A percentile compares a stretch with the other conserved stretches of the same genome.
Conservation (phyloP, 1,139 yeast species). For the Pichia sp. region DNA sequence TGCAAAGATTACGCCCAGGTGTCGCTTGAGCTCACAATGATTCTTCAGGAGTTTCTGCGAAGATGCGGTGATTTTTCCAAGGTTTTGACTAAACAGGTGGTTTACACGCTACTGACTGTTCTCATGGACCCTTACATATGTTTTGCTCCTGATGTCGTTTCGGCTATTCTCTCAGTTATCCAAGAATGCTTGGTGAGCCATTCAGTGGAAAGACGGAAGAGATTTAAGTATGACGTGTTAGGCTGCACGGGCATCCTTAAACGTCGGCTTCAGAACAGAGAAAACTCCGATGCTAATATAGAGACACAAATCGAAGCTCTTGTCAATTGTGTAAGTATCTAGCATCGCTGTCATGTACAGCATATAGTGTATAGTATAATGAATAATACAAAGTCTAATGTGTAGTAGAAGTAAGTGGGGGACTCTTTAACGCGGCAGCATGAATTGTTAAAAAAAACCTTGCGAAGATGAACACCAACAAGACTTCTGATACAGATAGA, state of each 20-base stretch:
- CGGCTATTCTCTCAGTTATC: neutral
- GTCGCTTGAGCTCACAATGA: slow-evolving; percentile 12
- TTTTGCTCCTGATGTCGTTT: slow-evolving; percentile 14
- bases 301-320: neutral
- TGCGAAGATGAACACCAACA: too few relatives aligned
- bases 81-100: slow-evolving; percentile 21
- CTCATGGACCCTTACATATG: slow-evolving; percentile 27
- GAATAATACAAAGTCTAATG: neutral
- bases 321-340: neutral
- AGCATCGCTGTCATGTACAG: neutral
- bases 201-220: neutral
- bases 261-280: slow-evolving; percentile 8
- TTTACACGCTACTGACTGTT: slow-evolving; percentile 23
- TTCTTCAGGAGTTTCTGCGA: slow-evolving; percentile 15
- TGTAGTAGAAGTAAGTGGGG: too few relatives aligned
- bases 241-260: slow-evolving; percentile 13
- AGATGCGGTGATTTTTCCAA: slow-evolving; percentile 18
- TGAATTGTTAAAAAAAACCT: too few relatives aligned
- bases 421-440: too few relatives aligned
- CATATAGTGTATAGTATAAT: too few relatives aligned
- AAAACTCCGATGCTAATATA: neutral
- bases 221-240: slow-evolving; percentile 12
- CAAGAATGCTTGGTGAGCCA: slow-evolving; percentile 2
- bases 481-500: too few relatives aligned
- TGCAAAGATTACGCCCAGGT: slow-evolving; percentile 23